phyloP scores from a whole-genome alignment of 2,329 filamentous ascomycete species.

The Penicillium polonicum region DNA sequence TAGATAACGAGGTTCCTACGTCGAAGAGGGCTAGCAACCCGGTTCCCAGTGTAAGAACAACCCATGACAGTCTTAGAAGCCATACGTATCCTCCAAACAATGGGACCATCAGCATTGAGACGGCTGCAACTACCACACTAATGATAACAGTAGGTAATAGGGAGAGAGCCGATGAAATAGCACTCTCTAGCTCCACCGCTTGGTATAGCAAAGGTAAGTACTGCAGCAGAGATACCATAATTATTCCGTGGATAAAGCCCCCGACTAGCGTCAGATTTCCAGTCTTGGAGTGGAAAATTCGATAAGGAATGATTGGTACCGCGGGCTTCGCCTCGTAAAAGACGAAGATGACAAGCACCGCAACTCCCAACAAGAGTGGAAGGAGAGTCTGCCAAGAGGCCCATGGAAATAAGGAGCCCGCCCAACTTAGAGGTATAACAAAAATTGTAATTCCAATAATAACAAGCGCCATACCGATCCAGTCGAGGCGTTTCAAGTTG shows the following conservation, averaged over 20 bases:
- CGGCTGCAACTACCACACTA: background rate
- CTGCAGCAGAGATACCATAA: background rate
- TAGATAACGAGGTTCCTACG: background rate
- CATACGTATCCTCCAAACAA: slow-evolving; percentile 4
- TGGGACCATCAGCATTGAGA: slow-evolving; percentile 2
- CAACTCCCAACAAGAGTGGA: background rate
- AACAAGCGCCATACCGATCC: background rate
- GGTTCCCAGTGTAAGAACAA: slow-evolving; percentile 7
- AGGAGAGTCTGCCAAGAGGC: background rate
- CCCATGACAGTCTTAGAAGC: slow-evolving; percentile 3
- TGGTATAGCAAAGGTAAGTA: background rate
- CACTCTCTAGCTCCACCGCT: background rate
- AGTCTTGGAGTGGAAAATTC: background rate
- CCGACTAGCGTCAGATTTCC: background rate
- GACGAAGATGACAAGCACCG: background rate
- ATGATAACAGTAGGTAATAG: slow-evolving; percentile 46
- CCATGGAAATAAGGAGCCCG: background rate
- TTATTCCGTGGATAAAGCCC: background rate
- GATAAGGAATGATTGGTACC: background rate
- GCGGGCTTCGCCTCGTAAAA: background rate
- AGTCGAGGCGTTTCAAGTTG: background rate
- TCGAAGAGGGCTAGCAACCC: slow-evolving; percentile 3
- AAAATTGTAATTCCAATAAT: background rate
- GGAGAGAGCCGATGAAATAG: slow-evolving; percentile 45
- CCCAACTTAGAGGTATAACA: background rate